phyloP scores from a whole-genome alignment of 1,284 basidiomycete species.

The Coniferiporia weirii region DNA sequence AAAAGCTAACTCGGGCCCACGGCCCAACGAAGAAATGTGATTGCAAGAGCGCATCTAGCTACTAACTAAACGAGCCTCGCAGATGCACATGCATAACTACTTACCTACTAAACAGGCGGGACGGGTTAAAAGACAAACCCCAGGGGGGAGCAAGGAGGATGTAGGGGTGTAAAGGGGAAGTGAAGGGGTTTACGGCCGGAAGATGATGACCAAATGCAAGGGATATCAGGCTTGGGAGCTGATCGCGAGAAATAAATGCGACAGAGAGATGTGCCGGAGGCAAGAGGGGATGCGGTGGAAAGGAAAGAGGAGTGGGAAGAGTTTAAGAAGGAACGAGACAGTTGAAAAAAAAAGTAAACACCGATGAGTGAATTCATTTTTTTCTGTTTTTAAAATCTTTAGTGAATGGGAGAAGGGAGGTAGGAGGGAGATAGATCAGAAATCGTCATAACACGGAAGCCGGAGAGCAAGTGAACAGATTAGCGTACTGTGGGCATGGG shows the following conservation, averaged over 20 bases:
- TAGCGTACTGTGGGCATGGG: constrained; percentile 5
- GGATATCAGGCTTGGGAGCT: not conserved
- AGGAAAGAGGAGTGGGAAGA: not conserved
- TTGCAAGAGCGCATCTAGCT: not conserved
- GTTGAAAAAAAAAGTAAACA: not conserved
- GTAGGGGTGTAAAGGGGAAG: not conserved
- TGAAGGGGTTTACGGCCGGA: not conserved
- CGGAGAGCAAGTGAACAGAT: constrained; percentile 1
- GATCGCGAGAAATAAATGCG: constrained; percentile 3
- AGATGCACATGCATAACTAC: constrained; percentile 8
- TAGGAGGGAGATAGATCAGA: not conserved
- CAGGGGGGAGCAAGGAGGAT: not conserved
- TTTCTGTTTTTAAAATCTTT: constrained; percentile 18
- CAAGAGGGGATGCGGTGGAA: not conserved
- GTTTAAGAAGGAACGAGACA: not conserved
- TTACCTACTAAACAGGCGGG: constrained; percentile 4
- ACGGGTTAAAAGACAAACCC: not conserved
- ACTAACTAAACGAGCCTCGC: not conserved
- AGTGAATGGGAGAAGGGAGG: not conserved
- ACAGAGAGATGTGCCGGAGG: not conserved
- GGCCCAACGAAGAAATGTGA: not conserved
- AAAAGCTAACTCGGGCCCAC: too few species aligned
- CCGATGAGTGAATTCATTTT: constrained; percentile 5
- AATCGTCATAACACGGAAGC: constrained; percentile 9
- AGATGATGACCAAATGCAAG: not conserved